These are phyloP conservation scores for Trypanosoma brucei DNA, from an alignment of 208 protist genomes.

Conservation along the genomic window DNA sequence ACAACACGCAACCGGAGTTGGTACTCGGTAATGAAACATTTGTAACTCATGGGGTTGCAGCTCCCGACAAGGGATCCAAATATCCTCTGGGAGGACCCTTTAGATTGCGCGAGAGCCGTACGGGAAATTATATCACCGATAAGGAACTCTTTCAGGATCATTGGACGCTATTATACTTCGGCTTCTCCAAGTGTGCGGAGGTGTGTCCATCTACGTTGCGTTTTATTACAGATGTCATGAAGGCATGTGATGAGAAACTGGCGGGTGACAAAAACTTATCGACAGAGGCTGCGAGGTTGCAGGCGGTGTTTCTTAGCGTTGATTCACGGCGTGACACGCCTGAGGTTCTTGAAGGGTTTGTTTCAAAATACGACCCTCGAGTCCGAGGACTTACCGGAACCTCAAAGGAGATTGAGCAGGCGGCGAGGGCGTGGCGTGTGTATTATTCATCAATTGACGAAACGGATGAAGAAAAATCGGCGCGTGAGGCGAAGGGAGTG, in stretches of 20 bases:
- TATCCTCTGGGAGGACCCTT: conserved; percentile 75
- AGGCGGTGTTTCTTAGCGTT: conserved; percentile 72
- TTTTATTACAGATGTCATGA: conserved; percentile 68
- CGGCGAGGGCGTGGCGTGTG: conserved; percentile 65
- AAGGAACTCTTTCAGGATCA: conserved; percentile 63
- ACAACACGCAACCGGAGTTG: no score
- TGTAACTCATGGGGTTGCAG: no score
- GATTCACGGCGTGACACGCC: conserved; percentile 77
- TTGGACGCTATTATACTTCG: conserved; percentile 86
- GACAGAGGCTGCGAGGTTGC: conserved; percentile 40
- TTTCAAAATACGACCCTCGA: conserved; percentile 53
- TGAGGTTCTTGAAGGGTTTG: conserved; percentile 55
- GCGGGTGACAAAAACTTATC: conserved; percentile 27
- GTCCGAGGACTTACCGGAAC: conserved; percentile 61
- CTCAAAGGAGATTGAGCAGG: conserved; percentile 41
- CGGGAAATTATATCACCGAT: conserved; percentile 60
- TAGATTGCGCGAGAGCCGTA: conserved; percentile 45
- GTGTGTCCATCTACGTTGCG: conserved; percentile 70
- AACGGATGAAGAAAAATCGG: conserved; percentile 62
- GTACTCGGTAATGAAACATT: no score
- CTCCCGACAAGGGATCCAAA: conserved; percentile 16
- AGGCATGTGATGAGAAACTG: conserved; percentile 30
- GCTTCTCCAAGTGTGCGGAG: conserved; percentile 84
- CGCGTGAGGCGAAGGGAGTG: conserved; percentile 56
- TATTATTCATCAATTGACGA: conserved; percentile 84